These are phyloP conservation scores for Sabuloglossum arenarium DNA, from an alignment of 495 filamentous ascomycete species.

Conservation along the genomic window DNA sequence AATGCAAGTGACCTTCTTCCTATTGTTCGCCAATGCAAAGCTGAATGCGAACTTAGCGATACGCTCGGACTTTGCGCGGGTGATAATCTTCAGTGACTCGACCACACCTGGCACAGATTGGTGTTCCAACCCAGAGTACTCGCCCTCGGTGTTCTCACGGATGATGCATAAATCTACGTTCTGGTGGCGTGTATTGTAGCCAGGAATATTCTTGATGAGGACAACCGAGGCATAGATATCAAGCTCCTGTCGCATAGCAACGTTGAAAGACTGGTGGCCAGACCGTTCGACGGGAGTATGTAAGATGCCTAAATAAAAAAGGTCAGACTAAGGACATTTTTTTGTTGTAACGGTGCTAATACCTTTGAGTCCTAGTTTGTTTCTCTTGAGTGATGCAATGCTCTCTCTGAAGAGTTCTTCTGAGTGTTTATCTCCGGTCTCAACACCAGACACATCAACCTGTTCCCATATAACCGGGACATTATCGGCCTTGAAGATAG, in stretches of 20 bases:
- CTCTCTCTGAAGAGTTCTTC: conserved; percentile 91
- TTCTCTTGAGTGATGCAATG: conserved; percentile 82
- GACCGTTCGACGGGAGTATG: conserved; percentile 93
- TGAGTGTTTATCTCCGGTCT: conserved; percentile 66
- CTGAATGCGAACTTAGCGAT: conserved; percentile 97
- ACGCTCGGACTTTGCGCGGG: conserved; percentile 91
- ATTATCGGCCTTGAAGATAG: conserved; percentile 98
- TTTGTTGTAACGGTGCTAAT: background rate
- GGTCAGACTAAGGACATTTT: background rate
- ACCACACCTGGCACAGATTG: conserved; percentile 94
- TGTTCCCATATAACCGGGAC: conserved; percentile 98
- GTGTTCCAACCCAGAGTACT: conserved; percentile 97
- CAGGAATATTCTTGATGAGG: conserved; percentile 97
- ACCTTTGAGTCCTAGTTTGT: conserved; percentile 95
- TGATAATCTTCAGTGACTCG: conserved; percentile 99
- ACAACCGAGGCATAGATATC: conserved; percentile 98
- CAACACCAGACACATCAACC: conserved; percentile 84
- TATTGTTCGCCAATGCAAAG: conserved; percentile 93
- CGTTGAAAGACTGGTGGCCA: conserved; percentile 98
- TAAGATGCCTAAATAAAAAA: conserved; percentile 41
- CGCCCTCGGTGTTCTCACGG: conserved; percentile 98
- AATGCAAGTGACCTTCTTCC: conserved; percentile 96
- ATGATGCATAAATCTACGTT: conserved; percentile 96
- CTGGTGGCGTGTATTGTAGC: conserved; percentile 90
- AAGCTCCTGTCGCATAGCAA: conserved; percentile 92